Evolutionary conservation across 2,329 filamentous ascomycete genomes (phyloP), one percentile per base, ranked within the genome.

Genomic region (Aspergillus sp.): DNA sequence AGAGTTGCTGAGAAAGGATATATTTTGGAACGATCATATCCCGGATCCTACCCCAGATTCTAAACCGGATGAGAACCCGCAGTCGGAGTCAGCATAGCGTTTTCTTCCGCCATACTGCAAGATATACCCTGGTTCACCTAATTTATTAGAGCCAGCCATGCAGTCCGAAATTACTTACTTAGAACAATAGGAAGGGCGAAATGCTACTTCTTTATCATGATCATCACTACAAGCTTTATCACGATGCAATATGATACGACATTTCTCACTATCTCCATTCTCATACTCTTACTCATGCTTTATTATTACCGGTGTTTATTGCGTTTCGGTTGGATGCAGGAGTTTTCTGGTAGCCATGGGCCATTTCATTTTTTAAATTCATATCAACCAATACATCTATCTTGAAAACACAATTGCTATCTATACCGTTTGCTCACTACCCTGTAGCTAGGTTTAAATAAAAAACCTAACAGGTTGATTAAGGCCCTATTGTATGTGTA

Each of bases 1-100:
- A 48, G 73, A 77, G 6, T 64, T 90, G 44, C 69, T 90, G n/a
- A 85, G 82, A 62, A 78, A 83, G 59, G 84, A 89, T 59, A 76
- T 89, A 7, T 70, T 79, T 68, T 61, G 79, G 79, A 62, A 76
- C 44, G 17, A 21, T 21, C 40, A 43, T n/a, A 12, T 9, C n/a
- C 9, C 40, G 17, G 4, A 9, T 9, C 9, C 40, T 0, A 12
- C 8, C n/a, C 1, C 40, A 9, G 4, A 9, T 9, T 6, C 40
- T 2, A 43, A 21, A 3, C 12, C 35, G 12, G 35, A n/a, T 14
- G 35, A 37, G 35, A 37, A 31, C 27, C 4, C 27, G 8, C 9
- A 31, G 4, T 31, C 27, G 27, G 27, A 4, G 9, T 31, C 27
- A 4, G 27, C 27, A 2, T 31, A 31, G 9, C 27, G 4, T 9